phyloP scores from a whole-genome alignment of 2,329 filamentous ascomycete species.

The Ascosphaera pollenicola region DNA sequence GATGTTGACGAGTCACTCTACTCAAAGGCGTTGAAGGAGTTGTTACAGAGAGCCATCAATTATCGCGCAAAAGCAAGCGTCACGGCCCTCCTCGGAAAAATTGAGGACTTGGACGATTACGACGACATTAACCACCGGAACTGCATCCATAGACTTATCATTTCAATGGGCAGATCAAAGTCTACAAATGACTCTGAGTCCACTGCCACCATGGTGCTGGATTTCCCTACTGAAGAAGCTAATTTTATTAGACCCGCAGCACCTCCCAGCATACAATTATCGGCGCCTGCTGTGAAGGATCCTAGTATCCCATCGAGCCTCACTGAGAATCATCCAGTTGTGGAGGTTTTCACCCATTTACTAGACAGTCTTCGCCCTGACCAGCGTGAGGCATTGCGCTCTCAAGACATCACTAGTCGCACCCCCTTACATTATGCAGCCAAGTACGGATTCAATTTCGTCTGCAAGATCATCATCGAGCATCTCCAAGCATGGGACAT shows the following conservation, averaged over 20 bases:
- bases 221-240: conserved; percentile 31
- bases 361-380: conserved; percentile 45
- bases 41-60: conserved; percentile 32
- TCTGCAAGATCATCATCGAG: conserved; percentile 69
- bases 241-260: conserved; percentile 65
- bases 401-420: conserved; percentile 6
- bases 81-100: conserved; percentile 42
- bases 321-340: conserved; percentile 49
- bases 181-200: conserved; percentile 31
- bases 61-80: conserved; percentile 56
- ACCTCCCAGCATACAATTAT: conserved; percentile 39
- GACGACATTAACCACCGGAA: conserved; percentile 91
- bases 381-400: conserved; percentile 43
- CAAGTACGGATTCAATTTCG: conserved; percentile 81
- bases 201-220: conserved; percentile 28
- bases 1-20: conserved; percentile 42
- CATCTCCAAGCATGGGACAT: conserved; percentile 78
- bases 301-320: conserved; percentile 36
- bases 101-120: conserved; percentile 56
- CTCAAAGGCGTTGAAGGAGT: conserved; percentile 30
- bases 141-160: conserved; percentile 77
- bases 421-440: conserved; percentile 28
- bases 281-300: conserved; percentile 43
- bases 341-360: conserved; percentile 40
- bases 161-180: conserved; percentile 64